Percentiles rank a stretch among this genome's conserved stretches.
phyloP scores from a whole-genome alignment of 345 rosid genomes.

The Ailanthus altissimus region DNA sequence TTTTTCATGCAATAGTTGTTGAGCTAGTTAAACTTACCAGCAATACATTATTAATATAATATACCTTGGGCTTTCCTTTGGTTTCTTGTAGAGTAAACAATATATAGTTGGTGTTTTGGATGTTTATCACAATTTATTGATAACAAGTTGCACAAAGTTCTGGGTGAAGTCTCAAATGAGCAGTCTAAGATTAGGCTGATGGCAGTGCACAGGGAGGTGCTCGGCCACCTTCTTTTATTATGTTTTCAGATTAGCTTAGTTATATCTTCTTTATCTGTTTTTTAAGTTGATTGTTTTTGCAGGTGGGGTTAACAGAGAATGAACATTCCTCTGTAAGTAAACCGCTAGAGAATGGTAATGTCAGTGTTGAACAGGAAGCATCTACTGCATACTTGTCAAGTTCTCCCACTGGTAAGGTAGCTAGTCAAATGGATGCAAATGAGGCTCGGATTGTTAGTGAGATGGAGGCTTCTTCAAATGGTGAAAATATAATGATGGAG shows the following conservation, averaged over 20 bases:
- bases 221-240: neutral
- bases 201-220: constrained; percentile 5
- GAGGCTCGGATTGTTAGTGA: constrained; percentile 30
- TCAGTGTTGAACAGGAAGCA: constrained; percentile 28
- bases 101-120: neutral
- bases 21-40: neutral
- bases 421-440: constrained; percentile 33
- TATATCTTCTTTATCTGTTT: constrained; percentile 18
- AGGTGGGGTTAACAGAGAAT: constrained; percentile 46
- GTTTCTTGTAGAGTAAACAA: constrained; percentile 5
- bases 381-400: constrained; percentile 29
- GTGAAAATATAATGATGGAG: constrained; percentile 47
- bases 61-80: neutral
- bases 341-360: constrained; percentile 50
- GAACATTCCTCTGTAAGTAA: constrained; percentile 37
- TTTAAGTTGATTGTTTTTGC: constrained; percentile 29
- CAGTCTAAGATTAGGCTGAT: constrained; percentile 17
- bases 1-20: constrained; percentile 2
- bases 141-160: neutral
- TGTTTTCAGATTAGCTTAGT: neutral
- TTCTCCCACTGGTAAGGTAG: constrained; percentile 30
- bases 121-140: neutral
- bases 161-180: neutral
- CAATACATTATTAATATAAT: neutral
- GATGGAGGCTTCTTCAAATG: constrained; percentile 41